Evolutionary conservation across 495 filamentous ascomycete genomes (phyloP), one percentile per base, ranked within the genome.

Genomic region (Friedmanniomyces simplex): DNA sequence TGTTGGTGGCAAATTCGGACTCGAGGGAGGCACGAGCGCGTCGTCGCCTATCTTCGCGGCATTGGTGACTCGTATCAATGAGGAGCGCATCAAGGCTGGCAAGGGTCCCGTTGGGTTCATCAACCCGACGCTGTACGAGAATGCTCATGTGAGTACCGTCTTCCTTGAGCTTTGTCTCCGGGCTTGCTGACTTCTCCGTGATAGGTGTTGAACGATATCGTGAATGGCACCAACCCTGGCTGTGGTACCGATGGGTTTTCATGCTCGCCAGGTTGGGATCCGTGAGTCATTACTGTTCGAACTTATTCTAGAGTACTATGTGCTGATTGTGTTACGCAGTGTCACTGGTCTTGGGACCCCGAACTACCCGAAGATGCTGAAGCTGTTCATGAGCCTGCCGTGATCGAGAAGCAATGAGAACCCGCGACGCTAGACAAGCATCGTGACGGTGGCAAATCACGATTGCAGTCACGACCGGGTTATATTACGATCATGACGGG

Each of bases 271-370:
- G 77, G 76, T 36, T 79, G 78, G 78, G 78, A 81, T 63, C 77
- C 77, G 0, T 43, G 39, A 43, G 39, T 43, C 14, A 43, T 32
- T 4, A 3, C 28, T 32, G 28, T 3, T 4, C 3, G 28, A 32
- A 3, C 28, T 32, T 10, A 3, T 32, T 32, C 3, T 32, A 10
- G 28, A 4, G 28, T 32, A 32, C 28, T 32, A 10, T 4, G 28
- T 4, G 28, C 28, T 32, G 10, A 32, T 32, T 10, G 10, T 32
- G 28, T 32, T 32, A 32, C 5, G 14, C 39, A 43, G 39, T 10
- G 77, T 76, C 0, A 79, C 77, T 26, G 76, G 80, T 11, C 57
- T 81, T 45, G 79, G 77, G 14, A 77, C 78, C 20, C 78, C 78
- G 1, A 77, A 77, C 55, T 82, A 73, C 28, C 58, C 58, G 18